A percentile compares a stretch with the other conserved stretches of the same genome.
Conservation (phyloP, 139 green algal species). For the Spirogloea muscicola region DNA sequence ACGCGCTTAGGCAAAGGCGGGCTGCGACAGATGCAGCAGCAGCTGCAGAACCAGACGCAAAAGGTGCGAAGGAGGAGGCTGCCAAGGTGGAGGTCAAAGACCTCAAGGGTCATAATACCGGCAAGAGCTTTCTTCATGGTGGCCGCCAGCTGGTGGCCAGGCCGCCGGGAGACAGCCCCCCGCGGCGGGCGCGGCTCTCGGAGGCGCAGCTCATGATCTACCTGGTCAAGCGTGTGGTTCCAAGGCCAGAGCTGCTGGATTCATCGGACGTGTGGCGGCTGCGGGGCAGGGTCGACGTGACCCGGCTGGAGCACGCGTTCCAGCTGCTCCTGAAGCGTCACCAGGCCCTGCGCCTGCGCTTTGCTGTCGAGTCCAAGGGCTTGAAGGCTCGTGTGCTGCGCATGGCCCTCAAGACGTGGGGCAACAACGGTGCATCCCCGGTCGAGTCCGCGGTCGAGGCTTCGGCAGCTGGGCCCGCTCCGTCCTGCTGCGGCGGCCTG, state of each 20-base stretch:
- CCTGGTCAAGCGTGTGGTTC: constrained; percentile 4
- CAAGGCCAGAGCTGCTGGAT: constrained; percentile 16
- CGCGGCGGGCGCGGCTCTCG: no score
- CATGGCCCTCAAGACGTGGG: constrained; percentile 4
- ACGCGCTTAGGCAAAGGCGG: no score
- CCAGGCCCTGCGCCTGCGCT: constrained; percentile 18
- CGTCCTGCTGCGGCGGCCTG: neutral
- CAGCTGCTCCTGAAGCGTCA: constrained; percentile 18
- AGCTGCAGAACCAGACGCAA: no score
- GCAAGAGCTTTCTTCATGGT: no score
- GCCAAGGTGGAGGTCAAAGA: no score
- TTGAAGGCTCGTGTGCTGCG: neutral
- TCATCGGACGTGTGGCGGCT: constrained; percentile 19
- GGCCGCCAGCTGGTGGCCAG: no score
- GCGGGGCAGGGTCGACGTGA: neutral
- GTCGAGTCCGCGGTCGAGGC: no score
- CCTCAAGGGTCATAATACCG: no score
- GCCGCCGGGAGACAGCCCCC: no score
- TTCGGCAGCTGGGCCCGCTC: neutral
- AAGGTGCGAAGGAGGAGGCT: no score
- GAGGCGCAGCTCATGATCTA: constrained; percentile 24
- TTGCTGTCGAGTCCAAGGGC: neutral
- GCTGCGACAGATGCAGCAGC: no score
- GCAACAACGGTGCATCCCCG: neutral
- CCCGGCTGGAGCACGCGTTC: neutral